phyloP scores from a whole-genome alignment of 2,329 filamentous ascomycete species.

The Cladosporium sp. region DNA sequence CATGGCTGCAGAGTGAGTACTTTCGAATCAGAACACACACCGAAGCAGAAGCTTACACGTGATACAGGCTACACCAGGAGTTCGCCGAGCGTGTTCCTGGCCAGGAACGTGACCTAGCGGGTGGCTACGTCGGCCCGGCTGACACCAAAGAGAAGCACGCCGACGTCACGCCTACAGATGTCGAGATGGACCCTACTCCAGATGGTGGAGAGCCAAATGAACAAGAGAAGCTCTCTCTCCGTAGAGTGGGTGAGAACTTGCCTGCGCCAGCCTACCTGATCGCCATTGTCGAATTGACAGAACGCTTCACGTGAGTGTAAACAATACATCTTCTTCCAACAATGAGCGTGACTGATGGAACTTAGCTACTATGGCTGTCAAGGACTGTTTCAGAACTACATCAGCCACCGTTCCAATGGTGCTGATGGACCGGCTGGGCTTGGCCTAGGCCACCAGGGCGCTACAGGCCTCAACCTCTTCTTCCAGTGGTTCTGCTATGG shows the following conservation, averaged over 20 bases:
- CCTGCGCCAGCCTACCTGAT: conserved; percentile 50
- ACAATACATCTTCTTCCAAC: background rate
- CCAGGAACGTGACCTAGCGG: conserved; percentile 15
- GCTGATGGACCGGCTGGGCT: conserved; percentile 43
- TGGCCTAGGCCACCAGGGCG: conserved; percentile 44
- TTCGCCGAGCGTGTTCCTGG: conserved; percentile 25
- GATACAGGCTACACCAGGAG: conserved; percentile 26
- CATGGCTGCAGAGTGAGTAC: conserved; percentile 27
- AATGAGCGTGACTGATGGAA: background rate
- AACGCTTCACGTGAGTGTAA: conserved; percentile 49
- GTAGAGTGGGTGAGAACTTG: conserved; percentile 49
- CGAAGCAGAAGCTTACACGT: background rate
- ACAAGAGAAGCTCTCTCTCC: conserved; percentile 44
- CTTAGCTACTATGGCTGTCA: conserved; percentile 26
- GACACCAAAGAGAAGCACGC: conserved; percentile 18
- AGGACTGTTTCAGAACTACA: conserved; percentile 53
- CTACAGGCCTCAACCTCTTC: conserved; percentile 48
- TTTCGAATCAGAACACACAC: background rate
- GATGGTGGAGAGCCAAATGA: conserved; percentile 44
- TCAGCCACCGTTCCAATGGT: conserved; percentile 42
- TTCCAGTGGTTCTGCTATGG: conserved; percentile 52
- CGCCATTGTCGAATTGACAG: conserved; percentile 52
- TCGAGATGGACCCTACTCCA: conserved; percentile 25
- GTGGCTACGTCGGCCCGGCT: conserved; percentile 24
- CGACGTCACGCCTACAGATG: conserved; percentile 25